Evolutionary conservation across 176 grass and related monocot genomes (phyloP), one percentile per base, ranked within the genome.

Genomic region (Triticum timopheevii): DNA sequence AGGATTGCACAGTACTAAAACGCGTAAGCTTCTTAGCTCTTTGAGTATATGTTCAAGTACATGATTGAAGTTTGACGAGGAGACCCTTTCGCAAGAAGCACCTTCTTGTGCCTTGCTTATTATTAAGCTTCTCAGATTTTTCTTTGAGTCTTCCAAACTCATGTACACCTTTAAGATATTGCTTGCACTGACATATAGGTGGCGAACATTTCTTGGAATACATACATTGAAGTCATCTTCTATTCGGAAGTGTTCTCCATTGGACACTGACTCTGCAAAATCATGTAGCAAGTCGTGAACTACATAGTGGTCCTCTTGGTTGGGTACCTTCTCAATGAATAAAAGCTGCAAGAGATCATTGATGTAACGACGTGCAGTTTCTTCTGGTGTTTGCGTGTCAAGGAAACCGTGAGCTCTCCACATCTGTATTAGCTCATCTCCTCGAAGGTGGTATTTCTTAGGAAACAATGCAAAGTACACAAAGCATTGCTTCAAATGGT

Each of bases 221-320:
- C 17, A 44, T 22, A 77, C 76, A 59, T 69, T 0, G 11, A 79
- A 65, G 77, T 82, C 36, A 90, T 85, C 61, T 89, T 87, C 87
- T 47, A 94, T 74, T 44, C 69, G 47, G 31, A 87, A 89, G 40
- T 84, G 86, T 72, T 87, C 92, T 58, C 83, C 83, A 28, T 82
- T 84, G 7, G 81, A 89, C 3, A 90, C 1, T 0, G 44, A 92
- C 52, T 86, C 81, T n/a, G 86, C 83, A 49, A 94, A 23, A 73
- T 94, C 90, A 76, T 92, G 90, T 16, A 94, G 65, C 77, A 92
- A 80, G 8, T 88, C 90, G 85, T 94, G 90, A 54, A 90, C 79
- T 40, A 88, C 44, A 90, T 92, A 94, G 25, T 44, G 31, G 7
- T 82, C 16, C 12, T 74, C 58, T 42, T 11, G 5, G 58, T n/a